Evolutionary conservation across 495 filamentous ascomycete genomes (phyloP).

Genomic region (Penicillium tannophilum): DNA sequence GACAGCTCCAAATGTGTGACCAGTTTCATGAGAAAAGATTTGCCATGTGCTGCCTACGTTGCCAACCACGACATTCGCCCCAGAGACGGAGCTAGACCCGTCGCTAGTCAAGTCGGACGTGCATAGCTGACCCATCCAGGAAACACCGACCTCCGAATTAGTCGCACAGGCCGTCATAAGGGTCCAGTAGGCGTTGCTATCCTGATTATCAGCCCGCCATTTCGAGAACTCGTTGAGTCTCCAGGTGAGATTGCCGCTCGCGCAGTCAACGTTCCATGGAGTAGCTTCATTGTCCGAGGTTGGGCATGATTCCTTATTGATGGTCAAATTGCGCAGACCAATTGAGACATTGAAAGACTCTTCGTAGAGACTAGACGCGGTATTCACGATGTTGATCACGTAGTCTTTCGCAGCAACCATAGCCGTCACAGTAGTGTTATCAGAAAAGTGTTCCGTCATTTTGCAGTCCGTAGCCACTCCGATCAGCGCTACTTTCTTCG

Average conservation of each 20-base stretch:
- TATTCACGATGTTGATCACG: constrained; percentile 82
- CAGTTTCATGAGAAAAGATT: constrained; percentile 93
- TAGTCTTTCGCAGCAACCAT: constrained; percentile 63
- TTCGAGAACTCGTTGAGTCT: constrained; percentile 85
- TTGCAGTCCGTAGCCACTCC: constrained; percentile 93
- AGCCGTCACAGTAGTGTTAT: constrained; percentile 37
- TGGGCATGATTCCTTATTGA: constrained; percentile 70
- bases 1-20: constrained; percentile 94
- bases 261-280: constrained; percentile 82
- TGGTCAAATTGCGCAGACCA: constrained; percentile 80
- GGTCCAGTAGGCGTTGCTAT: constrained; percentile 92
- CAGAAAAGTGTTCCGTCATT: constrained; percentile 68
- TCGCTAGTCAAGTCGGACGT: constrained; percentile 54
- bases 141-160: constrained; percentile 83
- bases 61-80: constrained; percentile 87
- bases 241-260: constrained; percentile 63
- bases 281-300: constrained; percentile 60
- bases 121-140: constrained; percentile 92
- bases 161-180: constrained; percentile 85
- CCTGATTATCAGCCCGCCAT: constrained; percentile 76
- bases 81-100: constrained; percentile 67
- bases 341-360: constrained; percentile 91
- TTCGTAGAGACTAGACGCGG: constrained; percentile 85
- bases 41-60: constrained; percentile 85
- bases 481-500: constrained; percentile 85